Percentiles rank a stretch among this genome's conserved stretches.
Conservation (phyloP, 139 green algal species). For the Tetratostichococcus sp. region DNA sequence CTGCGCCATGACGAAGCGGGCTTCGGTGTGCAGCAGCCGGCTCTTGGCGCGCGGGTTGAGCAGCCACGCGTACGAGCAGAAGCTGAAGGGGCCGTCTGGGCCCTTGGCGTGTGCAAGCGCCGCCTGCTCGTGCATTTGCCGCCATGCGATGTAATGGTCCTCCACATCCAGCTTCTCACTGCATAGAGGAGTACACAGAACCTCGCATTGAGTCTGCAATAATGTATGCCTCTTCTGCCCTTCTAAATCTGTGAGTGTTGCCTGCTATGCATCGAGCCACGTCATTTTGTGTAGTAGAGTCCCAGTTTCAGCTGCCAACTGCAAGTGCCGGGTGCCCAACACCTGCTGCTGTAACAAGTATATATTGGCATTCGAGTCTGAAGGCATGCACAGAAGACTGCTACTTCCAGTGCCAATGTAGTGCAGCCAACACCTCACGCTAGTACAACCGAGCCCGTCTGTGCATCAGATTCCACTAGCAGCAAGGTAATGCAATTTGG, state of each 20-base stretch:
- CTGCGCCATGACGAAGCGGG: conserved; percentile 53
- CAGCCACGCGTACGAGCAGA: conserved; percentile 91
- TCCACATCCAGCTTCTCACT: conserved; percentile 86
- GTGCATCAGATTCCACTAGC: too few relatives aligned
- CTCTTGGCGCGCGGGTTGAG: conserved; percentile 82
- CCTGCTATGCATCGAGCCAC: too few relatives aligned
- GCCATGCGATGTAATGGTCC: conserved; percentile 87
- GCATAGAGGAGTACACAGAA: neutral
- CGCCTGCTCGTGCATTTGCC: conserved; percentile 59
- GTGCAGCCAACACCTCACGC: too few relatives aligned
- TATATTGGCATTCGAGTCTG: too few relatives aligned
- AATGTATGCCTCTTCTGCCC: too few relatives aligned
- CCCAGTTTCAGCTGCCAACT: conserved; percentile 85
- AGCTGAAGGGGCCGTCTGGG: conserved; percentile 76
- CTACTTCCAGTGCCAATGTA: too few relatives aligned
- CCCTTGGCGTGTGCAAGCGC: conserved; percentile 22
- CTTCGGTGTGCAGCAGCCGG: conserved; percentile 80
- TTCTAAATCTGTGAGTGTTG: too few relatives aligned
- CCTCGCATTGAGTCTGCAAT: neutral
- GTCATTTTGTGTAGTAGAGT: conserved; percentile 86
- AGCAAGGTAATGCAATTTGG: too few relatives aligned
- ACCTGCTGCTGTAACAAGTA: too few relatives aligned
- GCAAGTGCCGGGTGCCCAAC: too few relatives aligned
- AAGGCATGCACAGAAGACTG: too few relatives aligned
- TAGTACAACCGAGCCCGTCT: too few relatives aligned